Conservation (phyloP, 306 rosid genomes). For the Macrotyloma uniflorum region DNA sequence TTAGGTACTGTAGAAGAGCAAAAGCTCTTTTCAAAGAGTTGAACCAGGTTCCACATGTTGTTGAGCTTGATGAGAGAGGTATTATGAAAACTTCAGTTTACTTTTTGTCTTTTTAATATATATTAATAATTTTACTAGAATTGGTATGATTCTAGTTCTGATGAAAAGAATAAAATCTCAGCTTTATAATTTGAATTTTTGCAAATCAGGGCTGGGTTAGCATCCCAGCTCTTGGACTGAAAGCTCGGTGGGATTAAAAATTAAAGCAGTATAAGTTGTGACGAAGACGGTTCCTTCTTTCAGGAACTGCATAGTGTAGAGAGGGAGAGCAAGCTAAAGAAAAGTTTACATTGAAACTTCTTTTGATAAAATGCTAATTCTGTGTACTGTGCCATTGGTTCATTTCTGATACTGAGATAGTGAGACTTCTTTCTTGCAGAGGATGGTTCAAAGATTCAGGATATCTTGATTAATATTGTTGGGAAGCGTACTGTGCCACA, state of each 20-base stretch:
- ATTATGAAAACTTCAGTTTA: constrained; percentile 29
- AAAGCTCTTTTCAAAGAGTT: constrained; percentile 84
- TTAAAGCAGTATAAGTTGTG: background rate
- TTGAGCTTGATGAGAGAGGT: constrained; percentile 97
- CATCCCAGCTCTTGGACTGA: constrained; percentile 21
- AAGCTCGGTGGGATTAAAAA: background rate
- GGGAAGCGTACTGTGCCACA: constrained; percentile 97
- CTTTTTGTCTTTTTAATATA: background rate
- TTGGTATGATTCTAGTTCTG: background rate
- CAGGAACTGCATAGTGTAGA: background rate
- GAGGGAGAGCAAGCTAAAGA: constrained; percentile 14
- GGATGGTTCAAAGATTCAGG: constrained; percentile 78
- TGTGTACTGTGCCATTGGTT: constrained; percentile 22
- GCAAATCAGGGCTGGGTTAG: background rate
- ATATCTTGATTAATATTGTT: constrained; percentile 56
- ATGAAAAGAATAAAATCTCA: constrained; percentile 20
- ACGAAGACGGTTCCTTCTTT: constrained; percentile 15
- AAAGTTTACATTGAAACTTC: constrained; percentile 11
- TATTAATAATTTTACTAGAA: background rate
- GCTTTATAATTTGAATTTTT: constrained; percentile 17
- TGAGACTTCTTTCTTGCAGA: constrained; percentile 53
- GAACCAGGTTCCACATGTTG: constrained; percentile 71
- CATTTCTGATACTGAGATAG: constrained; percentile 24
- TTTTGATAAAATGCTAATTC: constrained; percentile 20
- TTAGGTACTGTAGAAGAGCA: constrained; percentile 85